Percentiles rank a stretch among this genome's conserved stretches.
These are phyloP conservation scores for Mollisia scopiformis DNA, from an alignment of 2,329 filamentous ascomycete genomes.

Conservation along the genomic window DNA sequence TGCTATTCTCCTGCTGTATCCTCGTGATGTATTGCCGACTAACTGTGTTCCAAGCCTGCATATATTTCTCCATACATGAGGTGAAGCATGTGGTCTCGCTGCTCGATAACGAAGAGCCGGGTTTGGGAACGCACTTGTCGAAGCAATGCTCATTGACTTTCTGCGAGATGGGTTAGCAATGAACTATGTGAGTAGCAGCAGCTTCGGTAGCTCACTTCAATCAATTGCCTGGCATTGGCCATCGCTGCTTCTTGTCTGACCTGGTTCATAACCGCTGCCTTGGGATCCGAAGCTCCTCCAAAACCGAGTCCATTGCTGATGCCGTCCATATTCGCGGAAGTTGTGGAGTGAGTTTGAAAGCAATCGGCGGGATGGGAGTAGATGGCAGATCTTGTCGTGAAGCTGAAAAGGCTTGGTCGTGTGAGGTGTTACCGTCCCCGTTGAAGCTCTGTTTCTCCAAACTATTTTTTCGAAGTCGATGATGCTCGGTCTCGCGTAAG, in stretches of 20 bases:
- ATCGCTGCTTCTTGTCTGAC: conserved; percentile 61
- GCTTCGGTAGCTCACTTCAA: conserved; percentile 57
- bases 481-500: conserved; percentile 15
- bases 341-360: background rate
- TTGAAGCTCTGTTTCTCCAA: background rate
- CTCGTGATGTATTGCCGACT: conserved; percentile 65
- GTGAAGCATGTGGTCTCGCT: conserved; percentile 73
- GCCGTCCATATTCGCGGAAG: conserved; percentile 30
- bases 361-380: too few species aligned
- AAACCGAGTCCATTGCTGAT: conserved; percentile 30
- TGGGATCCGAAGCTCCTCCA: conserved; percentile 29
- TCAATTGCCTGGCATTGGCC: conserved; percentile 69
- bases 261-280: conserved; percentile 53
- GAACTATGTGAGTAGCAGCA: background rate
- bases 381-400: background rate
- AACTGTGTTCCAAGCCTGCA: conserved; percentile 77
- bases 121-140: conserved; percentile 73
- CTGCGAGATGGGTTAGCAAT: conserved; percentile 52
- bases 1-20: conserved; percentile 35
- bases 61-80: conserved; percentile 84
- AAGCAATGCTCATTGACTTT: conserved; percentile 85
- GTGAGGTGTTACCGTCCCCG: background rate
- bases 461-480: conserved; percentile 18
- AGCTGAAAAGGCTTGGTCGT: background rate
- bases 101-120: conserved; percentile 63